phyloP scores from a whole-genome alignment of 495 filamentous ascomycete genomes.

The Saxispiralis lemnorum region DNA sequence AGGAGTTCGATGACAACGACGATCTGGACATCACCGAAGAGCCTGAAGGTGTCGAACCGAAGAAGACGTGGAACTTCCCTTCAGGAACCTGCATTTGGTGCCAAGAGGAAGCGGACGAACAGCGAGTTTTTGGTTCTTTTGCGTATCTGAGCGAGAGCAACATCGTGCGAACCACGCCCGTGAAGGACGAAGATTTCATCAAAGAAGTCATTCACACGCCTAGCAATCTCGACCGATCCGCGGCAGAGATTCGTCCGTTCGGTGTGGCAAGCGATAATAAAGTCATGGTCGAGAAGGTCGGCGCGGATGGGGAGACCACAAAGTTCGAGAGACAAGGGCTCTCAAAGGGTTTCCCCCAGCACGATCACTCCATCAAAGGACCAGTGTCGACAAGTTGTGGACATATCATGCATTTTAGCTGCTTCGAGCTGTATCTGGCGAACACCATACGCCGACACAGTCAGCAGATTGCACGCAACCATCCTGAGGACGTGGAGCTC shows the following conservation, averaged over 20 bases:
- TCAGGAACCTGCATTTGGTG: conserved; percentile 86
- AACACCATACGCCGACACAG: conserved; percentile 66
- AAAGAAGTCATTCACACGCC: conserved; percentile 66
- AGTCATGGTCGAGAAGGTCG: conserved; percentile 53
- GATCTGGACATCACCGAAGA: conserved; percentile 17
- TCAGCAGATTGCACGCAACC: conserved; percentile 81
- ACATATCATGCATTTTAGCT: conserved; percentile 95
- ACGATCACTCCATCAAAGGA: conserved; percentile 45
- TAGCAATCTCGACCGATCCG: conserved; percentile 61
- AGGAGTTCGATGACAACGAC: conserved; percentile 45
- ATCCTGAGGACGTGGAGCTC: conserved; percentile 56
- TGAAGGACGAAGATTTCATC: conserved; percentile 65
- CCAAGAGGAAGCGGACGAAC: conserved; percentile 86
- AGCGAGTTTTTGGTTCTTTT: conserved; percentile 78
- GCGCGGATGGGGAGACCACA: conserved; percentile 49
- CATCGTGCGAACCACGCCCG: conserved; percentile 70
- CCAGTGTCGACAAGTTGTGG: conserved; percentile 84
- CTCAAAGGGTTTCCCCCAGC: conserved; percentile 65
- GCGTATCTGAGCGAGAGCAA: conserved; percentile 73
- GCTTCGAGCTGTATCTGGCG: conserved; percentile 78
- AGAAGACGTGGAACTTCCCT: conserved; percentile 83
- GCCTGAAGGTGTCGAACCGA: conserved; percentile 37
- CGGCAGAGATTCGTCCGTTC: conserved; percentile 66
- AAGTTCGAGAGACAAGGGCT: conserved; percentile 61
- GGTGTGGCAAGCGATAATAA: conserved; percentile 78